These are phyloP conservation scores for Fraxinus cuspidata DNA, from an alignment of 257 asterid species.

Conservation along the genomic window DNA sequence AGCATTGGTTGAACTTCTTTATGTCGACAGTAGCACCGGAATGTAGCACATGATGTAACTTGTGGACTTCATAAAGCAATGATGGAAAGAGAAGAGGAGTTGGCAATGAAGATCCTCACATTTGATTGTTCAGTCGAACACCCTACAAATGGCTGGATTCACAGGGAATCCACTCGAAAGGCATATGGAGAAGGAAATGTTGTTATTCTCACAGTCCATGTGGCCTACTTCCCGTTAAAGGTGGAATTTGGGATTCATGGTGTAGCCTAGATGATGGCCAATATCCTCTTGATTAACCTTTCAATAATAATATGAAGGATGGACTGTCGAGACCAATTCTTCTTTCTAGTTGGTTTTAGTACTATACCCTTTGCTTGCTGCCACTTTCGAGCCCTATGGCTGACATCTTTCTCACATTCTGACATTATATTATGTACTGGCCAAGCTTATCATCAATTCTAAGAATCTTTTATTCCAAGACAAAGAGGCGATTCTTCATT, in stretches of 20 bases:
- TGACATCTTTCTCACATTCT: constrained; percentile 38
- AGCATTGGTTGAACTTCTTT: constrained; percentile 31
- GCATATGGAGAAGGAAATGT: constrained; percentile 44
- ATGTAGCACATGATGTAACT: constrained; percentile 24
- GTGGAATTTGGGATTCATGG: constrained; percentile 34
- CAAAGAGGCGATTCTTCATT: constrained; percentile 40
- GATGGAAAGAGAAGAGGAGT: constrained; percentile 44
- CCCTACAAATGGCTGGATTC: constrained; percentile 42
- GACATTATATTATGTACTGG: constrained; percentile 32
- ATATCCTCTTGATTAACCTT: constrained; percentile 35
- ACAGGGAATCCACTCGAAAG: constrained; percentile 32
- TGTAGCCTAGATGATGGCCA: constrained; percentile 28
- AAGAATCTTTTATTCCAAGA: constrained; percentile 31
- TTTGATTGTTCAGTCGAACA: constrained; percentile 32
- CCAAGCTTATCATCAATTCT: constrained; percentile 27
- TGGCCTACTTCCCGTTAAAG: constrained; percentile 31
- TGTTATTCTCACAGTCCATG: constrained; percentile 28
- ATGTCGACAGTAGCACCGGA: constrained; percentile 39
- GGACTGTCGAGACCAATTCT: constrained; percentile 29
- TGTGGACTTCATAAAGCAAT: constrained; percentile 37
- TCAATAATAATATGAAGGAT: constrained; percentile 18
- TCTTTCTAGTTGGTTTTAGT: constrained; percentile 34
- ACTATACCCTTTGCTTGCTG: constrained; percentile 29
- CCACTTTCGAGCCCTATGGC: constrained; percentile 37
- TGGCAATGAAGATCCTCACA: constrained; percentile 24